Evolutionary conservation across 768 basidiomycete species (phyloP), one percentile per base, ranked within the genome.

Genomic region (Erythrobasidium yunnanense): DNA sequence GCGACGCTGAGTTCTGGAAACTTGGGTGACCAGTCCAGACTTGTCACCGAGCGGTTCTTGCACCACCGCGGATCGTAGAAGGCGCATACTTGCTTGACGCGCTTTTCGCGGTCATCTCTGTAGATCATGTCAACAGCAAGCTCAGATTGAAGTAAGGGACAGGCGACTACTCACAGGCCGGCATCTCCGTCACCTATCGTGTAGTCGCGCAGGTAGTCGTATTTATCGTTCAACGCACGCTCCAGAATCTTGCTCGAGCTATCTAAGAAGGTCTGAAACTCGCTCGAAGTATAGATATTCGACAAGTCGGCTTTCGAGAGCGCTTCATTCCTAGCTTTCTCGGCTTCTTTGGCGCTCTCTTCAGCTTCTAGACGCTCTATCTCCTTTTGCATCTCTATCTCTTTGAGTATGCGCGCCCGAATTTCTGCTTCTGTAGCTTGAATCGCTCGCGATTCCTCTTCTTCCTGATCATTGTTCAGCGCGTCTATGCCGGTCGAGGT

Each of bases 11-110:
- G 82, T 77, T 99, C 95, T 5, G 91, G 93, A 73, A 89, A 97
- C 93, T 96, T 96, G 1, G 89, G 89, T 55, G 92, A 96, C 95
- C 95, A 99, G 72, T 96, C 93, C 13, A 96, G 80, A 70, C 90
- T 90, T 0, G 95, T 99, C 67, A 99, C 88, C 4, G 92, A 93
- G 57, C 95, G 80, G 74, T 93, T 91, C 77, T 87, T 89, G 4
- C 87, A 87, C 77, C 88, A 87, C 51, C 87, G 81, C 73, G 95
- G 90, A 73, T 95, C 92, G 70, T 81, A 85, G 78, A 97, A 97
- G 50, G 87, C 85, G 72, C 93, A 96, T n/a, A 93, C 80, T n/a
- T 85, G 82, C 75, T 93, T 91, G 45, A 96, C 86, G 53, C 85
- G 84, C 71, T 85, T 84, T 6, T 90, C 90, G 77, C 93, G 53